Evolutionary conservation across 805 yeast species (phyloP).

Genomic region (Torulaspora franciscae): DNA sequence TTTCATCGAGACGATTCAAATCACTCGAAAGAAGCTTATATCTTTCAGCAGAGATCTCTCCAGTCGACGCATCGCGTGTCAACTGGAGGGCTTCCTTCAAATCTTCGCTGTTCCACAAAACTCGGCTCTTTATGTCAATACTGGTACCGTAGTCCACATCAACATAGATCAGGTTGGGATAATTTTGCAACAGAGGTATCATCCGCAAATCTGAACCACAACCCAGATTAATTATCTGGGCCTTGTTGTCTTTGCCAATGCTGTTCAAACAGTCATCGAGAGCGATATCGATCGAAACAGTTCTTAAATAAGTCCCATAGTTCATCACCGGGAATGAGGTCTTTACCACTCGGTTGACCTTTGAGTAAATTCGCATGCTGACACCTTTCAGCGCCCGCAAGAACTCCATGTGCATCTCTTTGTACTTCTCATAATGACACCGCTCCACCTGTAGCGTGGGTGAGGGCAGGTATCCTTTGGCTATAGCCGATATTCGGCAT

Average conservation of each 20-base stretch:
- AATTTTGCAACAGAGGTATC: constrained; percentile 36
- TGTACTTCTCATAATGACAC: constrained; percentile 14
- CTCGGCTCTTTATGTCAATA: constrained; percentile 39
- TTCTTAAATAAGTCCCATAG: constrained; percentile 63
- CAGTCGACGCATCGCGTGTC: constrained; percentile 24
- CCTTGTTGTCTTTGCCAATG: constrained; percentile 8
- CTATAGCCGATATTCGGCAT: constrained; percentile 52
- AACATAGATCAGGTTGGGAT: constrained; percentile 35
- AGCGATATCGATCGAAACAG: constrained; percentile 46
- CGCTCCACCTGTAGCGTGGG: constrained; percentile 19
- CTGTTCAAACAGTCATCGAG: constrained; percentile 40
- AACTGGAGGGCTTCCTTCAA: constrained; percentile 8
- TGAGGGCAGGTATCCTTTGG: constrained; percentile 46
- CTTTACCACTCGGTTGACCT: constrained; percentile 17
- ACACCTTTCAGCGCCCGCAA: constrained; percentile 17
- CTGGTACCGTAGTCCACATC: constrained; percentile 52
- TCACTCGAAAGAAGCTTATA: constrained; percentile 35
- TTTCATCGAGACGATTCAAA: constrained; percentile 30
- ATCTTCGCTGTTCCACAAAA: constrained; percentile 11
- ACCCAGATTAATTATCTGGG: constrained; percentile 62
- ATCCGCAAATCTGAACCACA: constrained; percentile 62
- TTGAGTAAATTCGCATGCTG: constrained; percentile 21
- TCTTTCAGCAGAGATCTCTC: constrained; percentile 16
- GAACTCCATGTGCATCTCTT: constrained; percentile 25
- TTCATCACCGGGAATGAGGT: constrained; percentile 61